These are phyloP conservation scores for Parsonsia alboflavescens DNA, from an alignment of 257 asterid species.

Conservation along the genomic window DNA sequence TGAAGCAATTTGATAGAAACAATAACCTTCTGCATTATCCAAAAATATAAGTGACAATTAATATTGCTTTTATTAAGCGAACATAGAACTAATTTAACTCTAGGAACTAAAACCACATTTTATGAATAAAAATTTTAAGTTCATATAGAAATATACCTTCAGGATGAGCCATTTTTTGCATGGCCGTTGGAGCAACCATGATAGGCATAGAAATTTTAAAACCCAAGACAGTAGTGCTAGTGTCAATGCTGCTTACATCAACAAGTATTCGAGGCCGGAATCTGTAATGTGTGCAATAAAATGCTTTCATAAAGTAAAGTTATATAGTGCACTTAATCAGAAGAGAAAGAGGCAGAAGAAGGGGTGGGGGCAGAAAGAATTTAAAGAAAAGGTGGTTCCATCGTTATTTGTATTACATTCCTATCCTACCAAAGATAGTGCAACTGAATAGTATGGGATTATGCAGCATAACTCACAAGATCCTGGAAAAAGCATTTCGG, in stretches of 20 bases:
- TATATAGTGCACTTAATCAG: not conserved
- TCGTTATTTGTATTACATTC: not conserved
- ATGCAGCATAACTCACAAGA: too few species aligned
- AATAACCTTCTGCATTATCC: not conserved
- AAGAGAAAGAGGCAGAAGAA: too few species aligned
- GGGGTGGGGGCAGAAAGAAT: not conserved
- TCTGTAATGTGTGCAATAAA: constrained; percentile 26
- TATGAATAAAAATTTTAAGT: not conserved
- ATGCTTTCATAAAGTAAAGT: not conserved
- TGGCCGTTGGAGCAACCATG: constrained; percentile 92
- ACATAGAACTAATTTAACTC: not conserved
- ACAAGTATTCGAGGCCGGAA: constrained; percentile 82
- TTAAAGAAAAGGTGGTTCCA: not conserved
- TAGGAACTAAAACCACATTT: not conserved
- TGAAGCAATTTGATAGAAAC: not conserved
- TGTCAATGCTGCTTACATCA: constrained; percentile 71
- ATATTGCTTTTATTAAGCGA: not conserved
- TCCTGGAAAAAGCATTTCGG: constrained; percentile 33
- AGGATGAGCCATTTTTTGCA: constrained; percentile 95
- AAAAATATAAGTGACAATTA: not conserved
- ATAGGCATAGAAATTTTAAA: constrained; percentile 76
- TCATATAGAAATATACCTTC: constrained; percentile 41
- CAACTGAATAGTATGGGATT: too few species aligned
- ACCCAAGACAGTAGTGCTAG: constrained; percentile 49
- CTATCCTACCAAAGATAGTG: not conserved